phyloP scores from a whole-genome alignment of 2,329 filamentous ascomycete species.

The Arthrobotrys musiformis region DNA sequence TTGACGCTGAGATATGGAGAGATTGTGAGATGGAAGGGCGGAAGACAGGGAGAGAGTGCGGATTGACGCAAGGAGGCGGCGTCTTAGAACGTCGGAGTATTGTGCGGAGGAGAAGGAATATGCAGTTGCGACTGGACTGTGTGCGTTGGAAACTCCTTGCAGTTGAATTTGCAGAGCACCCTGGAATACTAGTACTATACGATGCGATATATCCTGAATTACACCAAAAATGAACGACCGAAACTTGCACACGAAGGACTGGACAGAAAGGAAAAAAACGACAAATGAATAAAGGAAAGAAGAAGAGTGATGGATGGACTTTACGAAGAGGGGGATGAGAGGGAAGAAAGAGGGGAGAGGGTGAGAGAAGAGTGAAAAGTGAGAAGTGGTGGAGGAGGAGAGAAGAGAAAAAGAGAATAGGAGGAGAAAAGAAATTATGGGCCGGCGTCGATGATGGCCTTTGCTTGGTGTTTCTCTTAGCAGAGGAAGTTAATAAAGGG shows the following conservation, averaged over 20 bases:
- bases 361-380: constrained; percentile 32
- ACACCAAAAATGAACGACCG: constrained; percentile 54
- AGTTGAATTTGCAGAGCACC: constrained; percentile 36
- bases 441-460: constrained; percentile 36
- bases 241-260: constrained; percentile 15
- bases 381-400: background rate
- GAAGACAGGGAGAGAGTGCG: constrained; percentile 48
- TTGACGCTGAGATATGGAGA: constrained; percentile 32
- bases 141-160: constrained; percentile 35
- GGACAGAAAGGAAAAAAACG: constrained; percentile 26
- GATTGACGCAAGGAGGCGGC: constrained; percentile 54
- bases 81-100: constrained; percentile 44
- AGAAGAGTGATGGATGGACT: constrained; percentile 14
- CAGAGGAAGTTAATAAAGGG: constrained; percentile 12
- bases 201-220: constrained; percentile 24
- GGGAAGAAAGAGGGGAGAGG: constrained; percentile 32
- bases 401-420: constrained; percentile 14
- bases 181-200: constrained; percentile 4
- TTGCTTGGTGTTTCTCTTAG: constrained; percentile 25
- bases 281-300: constrained; percentile 37
- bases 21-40: constrained; percentile 41
- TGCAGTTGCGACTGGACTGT: constrained; percentile 30
- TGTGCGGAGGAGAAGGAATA: constrained; percentile 12
- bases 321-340: constrained; percentile 19
- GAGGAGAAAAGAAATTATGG: constrained; percentile 54